phyloP scores from a whole-genome alignment of 768 basidiomycete genomes.

The Boletellus ananiceps region DNA sequence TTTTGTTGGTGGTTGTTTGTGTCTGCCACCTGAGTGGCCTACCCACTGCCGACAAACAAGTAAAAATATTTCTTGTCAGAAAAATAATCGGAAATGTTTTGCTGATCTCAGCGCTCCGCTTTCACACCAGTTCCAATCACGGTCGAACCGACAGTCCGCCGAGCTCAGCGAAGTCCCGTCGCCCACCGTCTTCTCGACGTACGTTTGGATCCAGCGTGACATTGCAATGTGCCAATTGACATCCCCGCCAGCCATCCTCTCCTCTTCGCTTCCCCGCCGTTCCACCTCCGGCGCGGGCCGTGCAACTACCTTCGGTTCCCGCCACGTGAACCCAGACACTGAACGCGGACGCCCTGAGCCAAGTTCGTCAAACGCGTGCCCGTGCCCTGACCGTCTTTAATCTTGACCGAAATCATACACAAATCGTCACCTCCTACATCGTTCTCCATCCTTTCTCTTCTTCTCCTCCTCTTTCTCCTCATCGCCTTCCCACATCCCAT shows the following conservation, averaged over 20 bases:
- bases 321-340: constrained; percentile 32
- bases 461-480: constrained; percentile 3
- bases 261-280: constrained; percentile 14
- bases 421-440: constrained; percentile 27
- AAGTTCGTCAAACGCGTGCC: constrained; percentile 36
- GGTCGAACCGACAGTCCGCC: constrained; percentile 29
- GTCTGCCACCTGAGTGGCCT: constrained; percentile 7
- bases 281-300: constrained; percentile 12
- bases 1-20: constrained; percentile 23
- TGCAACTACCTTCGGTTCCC: constrained; percentile 30
- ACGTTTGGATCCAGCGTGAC: constrained; percentile 21
- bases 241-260: constrained; percentile 24
- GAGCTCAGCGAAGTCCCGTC: constrained; percentile 34
- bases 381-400: constrained; percentile 32
- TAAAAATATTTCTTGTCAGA: too few species aligned
- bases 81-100: background rate
- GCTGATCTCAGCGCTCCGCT: constrained; percentile 30
- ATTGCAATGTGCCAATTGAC: constrained; percentile 19
- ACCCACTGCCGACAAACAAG: background rate
- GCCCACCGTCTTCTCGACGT: constrained; percentile 15
- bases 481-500: constrained; percentile 30
- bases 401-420: constrained; percentile 30
- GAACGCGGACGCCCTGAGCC: constrained; percentile 29
- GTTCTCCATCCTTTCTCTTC: constrained; percentile 12
- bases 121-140: constrained; percentile 15